Conservation (phyloP, 2,329 filamentous ascomycete genomes). For the Akanthomyces muscarius region DNA sequence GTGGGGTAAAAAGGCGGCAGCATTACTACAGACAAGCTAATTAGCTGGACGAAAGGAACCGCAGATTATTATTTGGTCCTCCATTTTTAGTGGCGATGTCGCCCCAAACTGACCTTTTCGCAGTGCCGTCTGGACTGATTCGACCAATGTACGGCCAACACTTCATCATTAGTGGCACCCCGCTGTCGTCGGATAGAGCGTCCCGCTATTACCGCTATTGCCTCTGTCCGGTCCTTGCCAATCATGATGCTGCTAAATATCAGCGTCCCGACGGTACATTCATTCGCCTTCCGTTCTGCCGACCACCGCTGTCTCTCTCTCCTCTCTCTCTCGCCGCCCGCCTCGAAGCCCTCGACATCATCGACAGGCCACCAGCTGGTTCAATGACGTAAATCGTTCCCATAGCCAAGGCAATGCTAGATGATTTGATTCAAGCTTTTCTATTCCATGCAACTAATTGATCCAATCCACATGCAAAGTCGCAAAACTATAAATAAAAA, state of each 20-base stretch:
- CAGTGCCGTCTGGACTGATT: background rate
- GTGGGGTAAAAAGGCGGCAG: constrained; percentile 4
- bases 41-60: background rate
- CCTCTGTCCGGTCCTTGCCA: background rate
- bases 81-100: background rate
- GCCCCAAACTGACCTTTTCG: background rate
- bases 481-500: background rate
- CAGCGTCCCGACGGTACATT: background rate
- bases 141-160: background rate
- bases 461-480: constrained; percentile 7
- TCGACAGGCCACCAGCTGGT: background rate
- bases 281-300: background rate
- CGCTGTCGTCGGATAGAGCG: constrained; percentile 7
- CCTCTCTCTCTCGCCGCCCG: background rate
- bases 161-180: background rate
- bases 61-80: background rate
- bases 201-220: constrained; percentile 14
- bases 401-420: background rate
- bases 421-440: background rate
- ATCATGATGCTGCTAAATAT: constrained; percentile 5
- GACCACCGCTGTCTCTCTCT: background rate
- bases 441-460: constrained; percentile 8
- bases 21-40: constrained; percentile 12
- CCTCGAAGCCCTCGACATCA: background rate
- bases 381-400: background rate